Conservation (phyloP, 805 yeast species). For the Hanseniaspora thailandica region DNA sequence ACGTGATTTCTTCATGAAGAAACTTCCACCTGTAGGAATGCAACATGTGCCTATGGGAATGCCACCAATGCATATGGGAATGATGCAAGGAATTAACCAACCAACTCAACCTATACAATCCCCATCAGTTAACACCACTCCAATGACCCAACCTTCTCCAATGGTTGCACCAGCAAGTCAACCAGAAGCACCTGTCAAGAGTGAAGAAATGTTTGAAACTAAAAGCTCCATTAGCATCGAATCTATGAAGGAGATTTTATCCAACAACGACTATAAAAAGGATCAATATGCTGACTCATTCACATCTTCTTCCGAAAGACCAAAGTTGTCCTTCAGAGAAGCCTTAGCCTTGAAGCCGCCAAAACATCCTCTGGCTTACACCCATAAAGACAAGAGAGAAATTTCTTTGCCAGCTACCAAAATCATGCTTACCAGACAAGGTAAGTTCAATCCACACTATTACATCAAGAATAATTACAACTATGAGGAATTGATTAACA, state of each 20-base stretch:
- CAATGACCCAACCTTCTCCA: background rate
- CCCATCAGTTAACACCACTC: background rate
- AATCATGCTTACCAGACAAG: background rate
- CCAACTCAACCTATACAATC: background rate
- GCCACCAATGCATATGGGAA: background rate
- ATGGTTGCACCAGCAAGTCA: background rate
- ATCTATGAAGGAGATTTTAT: background rate
- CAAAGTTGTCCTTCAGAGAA: slow-evolving; percentile 9
- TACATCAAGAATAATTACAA: background rate
- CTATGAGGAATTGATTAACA: background rate
- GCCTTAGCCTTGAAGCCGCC: slow-evolving; percentile 10
- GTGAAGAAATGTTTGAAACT: background rate
- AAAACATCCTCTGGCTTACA: slow-evolving; percentile 4
- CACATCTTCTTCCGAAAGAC: background rate
- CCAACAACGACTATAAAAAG: background rate
- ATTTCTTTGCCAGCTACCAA: background rate
- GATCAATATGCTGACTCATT: background rate
- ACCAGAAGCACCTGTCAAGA: background rate
- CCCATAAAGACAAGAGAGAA: background rate
- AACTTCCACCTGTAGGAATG: background rate
- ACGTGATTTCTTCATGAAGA: background rate
- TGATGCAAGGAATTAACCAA: background rate
- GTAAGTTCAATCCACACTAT: background rate
- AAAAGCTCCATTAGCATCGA: background rate
- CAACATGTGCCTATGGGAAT: slow-evolving; percentile 1